Evolutionary conservation across 2,329 filamentous ascomycete genomes (phyloP).

Genomic region (Talaromyces piceae): DNA sequence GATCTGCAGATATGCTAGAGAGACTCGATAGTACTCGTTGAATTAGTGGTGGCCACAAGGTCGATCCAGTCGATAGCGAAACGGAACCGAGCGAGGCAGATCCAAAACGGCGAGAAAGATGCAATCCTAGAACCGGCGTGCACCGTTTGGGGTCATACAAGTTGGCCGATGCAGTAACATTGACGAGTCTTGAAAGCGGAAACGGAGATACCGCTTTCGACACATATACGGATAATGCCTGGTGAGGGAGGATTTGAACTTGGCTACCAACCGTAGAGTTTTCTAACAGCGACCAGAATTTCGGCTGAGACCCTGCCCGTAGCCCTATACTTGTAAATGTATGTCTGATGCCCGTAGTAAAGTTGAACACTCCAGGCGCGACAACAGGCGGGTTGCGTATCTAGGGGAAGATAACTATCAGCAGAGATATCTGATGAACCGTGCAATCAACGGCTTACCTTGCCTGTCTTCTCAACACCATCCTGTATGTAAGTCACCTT

Average conservation of each 20-base stretch:
- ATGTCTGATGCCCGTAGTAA: slow-evolving; percentile 27
- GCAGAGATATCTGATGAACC: not conserved
- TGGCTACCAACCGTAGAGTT: slow-evolving; percentile 23
- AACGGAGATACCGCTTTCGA: slow-evolving; percentile 24
- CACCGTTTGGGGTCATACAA: slow-evolving; percentile 22
- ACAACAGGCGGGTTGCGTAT: slow-evolving; percentile 23
- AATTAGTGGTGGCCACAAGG: slow-evolving; percentile 26
- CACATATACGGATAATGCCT: slow-evolving; percentile 22
- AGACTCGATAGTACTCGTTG: slow-evolving; percentile 19
- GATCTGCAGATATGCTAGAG: slow-evolving; percentile 18
- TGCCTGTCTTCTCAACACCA: not conserved
- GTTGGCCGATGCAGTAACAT: slow-evolving; percentile 21
- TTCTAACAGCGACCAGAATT: slow-evolving; percentile 24
- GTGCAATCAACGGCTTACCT: not conserved
- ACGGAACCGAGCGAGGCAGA: slow-evolving; percentile 23
- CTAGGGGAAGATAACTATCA: slow-evolving; percentile 15
- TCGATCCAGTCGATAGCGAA: slow-evolving; percentile 32
- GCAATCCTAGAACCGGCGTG: slow-evolving; percentile 25
- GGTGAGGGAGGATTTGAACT: slow-evolving; percentile 25
- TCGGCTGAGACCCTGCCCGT: slow-evolving; percentile 21
- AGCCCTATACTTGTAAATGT: slow-evolving; percentile 21
- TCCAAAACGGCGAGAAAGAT: slow-evolving; percentile 25
- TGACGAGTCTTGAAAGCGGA: slow-evolving; percentile 22
- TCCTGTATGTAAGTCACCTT: slow-evolving; percentile 8
- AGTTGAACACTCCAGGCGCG: slow-evolving; percentile 20